phyloP scores from a whole-genome alignment of 2,329 filamentous ascomycete genomes.

The Diaporthe aspalathi region DNA sequence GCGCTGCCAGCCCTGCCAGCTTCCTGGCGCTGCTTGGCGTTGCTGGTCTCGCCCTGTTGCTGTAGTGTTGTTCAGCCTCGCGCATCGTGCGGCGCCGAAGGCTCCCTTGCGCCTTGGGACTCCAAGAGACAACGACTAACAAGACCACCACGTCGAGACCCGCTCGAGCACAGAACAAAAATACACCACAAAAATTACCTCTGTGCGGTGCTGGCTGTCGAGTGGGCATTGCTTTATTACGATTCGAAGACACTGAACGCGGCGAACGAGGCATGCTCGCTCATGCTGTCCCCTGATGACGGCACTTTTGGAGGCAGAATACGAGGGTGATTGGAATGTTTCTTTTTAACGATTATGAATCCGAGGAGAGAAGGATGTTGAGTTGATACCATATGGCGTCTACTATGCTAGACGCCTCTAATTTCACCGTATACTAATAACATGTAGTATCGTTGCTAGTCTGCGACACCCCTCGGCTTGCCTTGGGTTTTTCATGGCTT shows the following conservation, averaged over 20 bases:
- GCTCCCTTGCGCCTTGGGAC: not conserved
- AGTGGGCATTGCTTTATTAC: constrained; percentile 15
- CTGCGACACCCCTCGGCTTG: constrained; percentile 28
- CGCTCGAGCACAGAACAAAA: not conserved
- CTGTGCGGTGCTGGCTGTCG: constrained; percentile 28
- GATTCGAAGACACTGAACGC: constrained; percentile 21
- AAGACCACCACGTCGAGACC: not conserved
- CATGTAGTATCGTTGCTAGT: constrained; percentile 19
- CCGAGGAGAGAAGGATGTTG: constrained; percentile 12
- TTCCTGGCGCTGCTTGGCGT: constrained; percentile 45
- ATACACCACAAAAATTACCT: not conserved
- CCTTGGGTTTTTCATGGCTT: constrained; percentile 14
- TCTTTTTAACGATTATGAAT: constrained; percentile 16
- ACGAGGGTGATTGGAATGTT: not conserved
- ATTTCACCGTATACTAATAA: constrained; percentile 27
- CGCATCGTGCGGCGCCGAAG: not conserved
- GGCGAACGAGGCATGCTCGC: constrained; percentile 8
- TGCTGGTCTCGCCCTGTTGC: constrained; percentile 44
- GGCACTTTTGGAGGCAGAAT: not conserved
- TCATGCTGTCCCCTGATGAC: not conserved
- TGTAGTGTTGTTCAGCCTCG: constrained; percentile 39
- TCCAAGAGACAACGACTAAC: not conserved
- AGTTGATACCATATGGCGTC: constrained; percentile 26
- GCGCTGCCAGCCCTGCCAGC: constrained; percentile 47
- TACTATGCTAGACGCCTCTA: constrained; percentile 27